Conservation (phyloP, 2,329 filamentous ascomycete species). For the Fusarium veterinarium region DNA sequence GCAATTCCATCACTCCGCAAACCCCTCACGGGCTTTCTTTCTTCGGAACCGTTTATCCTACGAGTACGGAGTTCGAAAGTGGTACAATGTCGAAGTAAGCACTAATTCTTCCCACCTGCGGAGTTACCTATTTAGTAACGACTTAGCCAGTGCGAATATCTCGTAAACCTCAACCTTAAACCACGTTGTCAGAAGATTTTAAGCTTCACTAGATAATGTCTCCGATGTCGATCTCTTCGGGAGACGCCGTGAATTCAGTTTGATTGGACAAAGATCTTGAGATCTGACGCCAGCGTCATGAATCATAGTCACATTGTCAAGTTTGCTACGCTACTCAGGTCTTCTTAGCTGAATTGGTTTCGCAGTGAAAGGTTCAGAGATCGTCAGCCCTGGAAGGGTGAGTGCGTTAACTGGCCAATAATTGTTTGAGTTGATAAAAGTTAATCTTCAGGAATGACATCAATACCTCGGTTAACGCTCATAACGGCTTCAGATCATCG, state of each 20-base stretch:
- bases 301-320: slow-evolving; percentile 3
- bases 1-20: not conserved
- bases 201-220: not conserved
- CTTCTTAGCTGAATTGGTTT: not conserved
- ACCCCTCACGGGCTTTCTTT: not conserved
- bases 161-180: not conserved
- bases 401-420: not conserved
- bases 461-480: not conserved
- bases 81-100: not conserved
- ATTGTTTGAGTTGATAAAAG: not conserved
- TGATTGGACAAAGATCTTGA: not conserved
- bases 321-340: not conserved
- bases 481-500: not conserved
- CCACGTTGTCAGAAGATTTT: not conserved
- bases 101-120: not conserved
- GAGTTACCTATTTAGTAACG: not conserved
- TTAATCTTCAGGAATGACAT: not conserved
- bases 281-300: not conserved
- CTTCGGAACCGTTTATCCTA: not conserved
- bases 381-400: not conserved
- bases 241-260: not conserved
- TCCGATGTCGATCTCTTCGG: slow-evolving; percentile 5
- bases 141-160: not conserved
- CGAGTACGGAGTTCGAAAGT: not conserved
- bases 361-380: not conserved